Base-by-base conservation (phyloP, 306 rosid genomes). In the Rosa multiflora region DNA sequence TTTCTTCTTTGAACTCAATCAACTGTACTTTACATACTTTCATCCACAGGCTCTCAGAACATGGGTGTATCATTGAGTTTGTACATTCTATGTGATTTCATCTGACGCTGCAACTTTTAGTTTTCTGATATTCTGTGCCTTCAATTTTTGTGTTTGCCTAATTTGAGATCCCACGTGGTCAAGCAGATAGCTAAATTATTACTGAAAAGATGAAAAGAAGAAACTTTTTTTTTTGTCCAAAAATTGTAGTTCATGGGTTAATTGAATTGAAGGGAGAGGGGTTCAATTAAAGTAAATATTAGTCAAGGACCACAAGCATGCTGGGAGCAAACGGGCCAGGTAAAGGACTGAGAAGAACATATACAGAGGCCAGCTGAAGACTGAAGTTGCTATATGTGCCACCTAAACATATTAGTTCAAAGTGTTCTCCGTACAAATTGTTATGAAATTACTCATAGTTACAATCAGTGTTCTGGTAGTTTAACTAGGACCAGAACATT, bases 11-110 rank as follows among this genome's bases (percentile, higher is more conserved):
- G 72, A 76, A 76, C 40, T 76, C 79, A 37, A 66, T 20, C 48
- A 29, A 62, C 67, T 39, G 81, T 78, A 79, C 87, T 87, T 76
- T 82, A 58, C 82, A 64, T 82, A 72, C 74, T 75, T 67, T 82
- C 75, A 64, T 80, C 80, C 68, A 48, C 74, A 73, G 63, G 83
- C 88, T 80, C 86, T 71, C 77, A 79, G 76, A 79, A 78, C 74
- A 42, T 67, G 77, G 76, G 73, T 79, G 84, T 79, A 80, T 83
- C n/a, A 46, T 82, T 69, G 75, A 73, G 66, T 79, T 32, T 72
- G 23, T 59, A 48, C 56, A 70, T 48, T 18, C 56, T 48, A 49
- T 62, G 59, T 46, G 12, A 37, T 18, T 63, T 29, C 44, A 44
- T 75, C 48, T 18, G 14, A 6, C 47, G 10, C 72, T 62, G 48